These are phyloP conservation scores for Phytophthora citrophthora DNA, from an alignment of 352 stramenopile species.

Conservation along the genomic window DNA sequence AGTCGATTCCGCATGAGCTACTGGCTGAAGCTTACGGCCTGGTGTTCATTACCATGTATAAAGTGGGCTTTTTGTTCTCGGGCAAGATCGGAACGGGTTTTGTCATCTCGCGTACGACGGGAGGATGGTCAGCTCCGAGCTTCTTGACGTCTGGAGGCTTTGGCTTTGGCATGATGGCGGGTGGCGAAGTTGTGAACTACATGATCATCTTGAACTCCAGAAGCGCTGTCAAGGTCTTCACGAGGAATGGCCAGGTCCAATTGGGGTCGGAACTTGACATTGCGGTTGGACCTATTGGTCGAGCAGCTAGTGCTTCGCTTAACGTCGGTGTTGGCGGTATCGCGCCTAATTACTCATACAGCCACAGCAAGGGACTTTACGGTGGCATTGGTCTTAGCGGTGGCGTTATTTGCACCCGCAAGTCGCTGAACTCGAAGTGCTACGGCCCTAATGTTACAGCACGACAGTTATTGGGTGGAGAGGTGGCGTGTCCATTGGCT, in stretches of 20 bases:
- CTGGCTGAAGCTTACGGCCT: conserved; percentile 77
- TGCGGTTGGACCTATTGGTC: conserved; percentile 70
- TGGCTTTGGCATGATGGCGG: conserved; percentile 88
- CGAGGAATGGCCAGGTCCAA: conserved; percentile 77
- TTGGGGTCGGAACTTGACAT: conserved; percentile 78
- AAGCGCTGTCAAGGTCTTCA: conserved; percentile 82
- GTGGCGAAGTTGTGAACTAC: conserved; percentile 81
- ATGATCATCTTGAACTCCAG: conserved; percentile 83
- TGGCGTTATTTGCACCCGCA: conserved; percentile 76
- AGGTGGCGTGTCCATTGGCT: conserved; percentile 67
- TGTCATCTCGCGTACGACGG: conserved; percentile 73
- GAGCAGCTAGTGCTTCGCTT: conserved; percentile 65
- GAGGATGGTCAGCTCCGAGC: conserved; percentile 76
- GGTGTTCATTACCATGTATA: conserved; percentile 86
- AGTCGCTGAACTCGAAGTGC: conserved; percentile 77
- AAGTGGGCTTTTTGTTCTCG: conserved; percentile 80
- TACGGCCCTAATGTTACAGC: conserved; percentile 69
- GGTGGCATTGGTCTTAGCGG: conserved; percentile 73
- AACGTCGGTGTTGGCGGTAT: conserved; percentile 68
- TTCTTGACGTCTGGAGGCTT: conserved; percentile 76
- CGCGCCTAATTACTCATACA: conserved; percentile 85
- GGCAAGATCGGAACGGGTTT: conserved; percentile 83
- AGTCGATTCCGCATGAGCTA: conserved; percentile 82
- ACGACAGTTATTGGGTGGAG: conserved; percentile 69
- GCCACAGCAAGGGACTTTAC: conserved; percentile 77